Evolutionary conservation across 352 stramenopile genomes (phyloP).

Genomic region (Globisporangium abappressorium): DNA sequence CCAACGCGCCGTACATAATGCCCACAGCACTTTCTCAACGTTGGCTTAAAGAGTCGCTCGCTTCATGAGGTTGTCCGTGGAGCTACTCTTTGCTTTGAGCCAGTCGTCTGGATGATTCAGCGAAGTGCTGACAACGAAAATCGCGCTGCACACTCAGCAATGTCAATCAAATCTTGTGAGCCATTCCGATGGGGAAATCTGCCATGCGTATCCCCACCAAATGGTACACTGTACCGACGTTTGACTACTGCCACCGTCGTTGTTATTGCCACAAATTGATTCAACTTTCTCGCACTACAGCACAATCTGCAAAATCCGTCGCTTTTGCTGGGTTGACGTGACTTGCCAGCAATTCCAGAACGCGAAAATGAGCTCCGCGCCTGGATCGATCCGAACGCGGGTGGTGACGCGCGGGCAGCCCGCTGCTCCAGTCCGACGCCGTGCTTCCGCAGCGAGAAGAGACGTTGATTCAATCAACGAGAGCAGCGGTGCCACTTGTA

Average conservation of each 20-base stretch:
- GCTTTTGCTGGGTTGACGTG: neutral
- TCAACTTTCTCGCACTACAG: neutral
- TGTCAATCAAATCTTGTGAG: neutral
- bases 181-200: neutral
- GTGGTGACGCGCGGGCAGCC: neutral
- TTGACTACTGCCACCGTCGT: neutral
- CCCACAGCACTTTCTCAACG: neutral
- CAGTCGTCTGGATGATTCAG: neutral
- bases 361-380: neutral
- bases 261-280: neutral
- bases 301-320: neutral
- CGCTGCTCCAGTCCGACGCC: neutral
- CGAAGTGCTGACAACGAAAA: neutral
- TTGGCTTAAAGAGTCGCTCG: neutral
- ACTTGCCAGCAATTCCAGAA: neutral
- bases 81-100: neutral
- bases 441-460: neutral
- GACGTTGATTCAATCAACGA: neutral
- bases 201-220: neutral
- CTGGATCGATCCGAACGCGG: neutral
- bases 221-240: neutral
- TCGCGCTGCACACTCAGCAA: neutral
- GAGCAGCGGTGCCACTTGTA: neutral
- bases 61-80: neutral
- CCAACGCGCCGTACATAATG: neutral